These are phyloP conservation scores for Beta vulgaris DNA, from an alignment of 148 eudicot species.

Conservation along the genomic window DNA sequence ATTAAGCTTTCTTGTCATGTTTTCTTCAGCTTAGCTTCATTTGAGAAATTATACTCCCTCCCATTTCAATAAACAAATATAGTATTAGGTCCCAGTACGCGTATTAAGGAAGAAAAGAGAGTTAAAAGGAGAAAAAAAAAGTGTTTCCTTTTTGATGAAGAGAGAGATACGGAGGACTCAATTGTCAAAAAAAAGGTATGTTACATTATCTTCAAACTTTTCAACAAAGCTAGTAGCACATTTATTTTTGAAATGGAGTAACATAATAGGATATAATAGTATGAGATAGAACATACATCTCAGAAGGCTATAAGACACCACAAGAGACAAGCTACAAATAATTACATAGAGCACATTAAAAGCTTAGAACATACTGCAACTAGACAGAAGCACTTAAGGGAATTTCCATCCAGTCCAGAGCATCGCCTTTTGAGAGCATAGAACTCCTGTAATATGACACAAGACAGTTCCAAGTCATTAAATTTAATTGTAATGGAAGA, in stretches of 20 bases:
- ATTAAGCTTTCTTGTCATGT: background rate
- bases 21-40: background rate
- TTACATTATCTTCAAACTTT: too few species aligned
- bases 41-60: background rate
- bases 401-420: conserved; percentile 60
- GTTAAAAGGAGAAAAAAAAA: too few species aligned
- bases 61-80: too few species aligned
- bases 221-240: too few species aligned
- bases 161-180: too few species aligned
- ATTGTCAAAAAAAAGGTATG: too few species aligned
- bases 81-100: too few species aligned
- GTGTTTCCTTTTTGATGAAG: too few species aligned
- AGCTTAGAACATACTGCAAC: conserved; percentile 56
- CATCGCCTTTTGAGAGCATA: conserved; percentile 75
- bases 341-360: background rate
- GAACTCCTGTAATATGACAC: conserved; percentile 51
- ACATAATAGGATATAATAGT: too few species aligned
- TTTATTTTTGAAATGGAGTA: too few species aligned
- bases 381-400: conserved; percentile 63
- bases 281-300: background rate
- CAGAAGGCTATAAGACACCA: background rate
- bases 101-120: too few species aligned
- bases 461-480: background rate
- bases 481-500: background rate
- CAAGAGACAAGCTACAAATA: background rate